Evolutionary conservation across 139 green algal species (phyloP).

Genomic region (Tetraselmis chui): DNA sequence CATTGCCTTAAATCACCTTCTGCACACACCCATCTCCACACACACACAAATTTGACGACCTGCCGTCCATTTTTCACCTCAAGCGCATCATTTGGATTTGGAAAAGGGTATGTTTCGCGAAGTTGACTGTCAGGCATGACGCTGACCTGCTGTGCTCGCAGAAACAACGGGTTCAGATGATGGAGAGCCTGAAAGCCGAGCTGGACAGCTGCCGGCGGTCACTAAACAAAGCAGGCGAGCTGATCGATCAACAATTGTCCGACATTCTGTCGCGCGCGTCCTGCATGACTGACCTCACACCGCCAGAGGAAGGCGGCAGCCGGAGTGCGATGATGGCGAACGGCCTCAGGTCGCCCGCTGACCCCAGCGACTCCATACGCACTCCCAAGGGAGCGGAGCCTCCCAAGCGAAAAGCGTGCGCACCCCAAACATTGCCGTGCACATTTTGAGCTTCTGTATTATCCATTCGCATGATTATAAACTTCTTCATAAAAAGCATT

Average conservation of each 20-base stretch:
- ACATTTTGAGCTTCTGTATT: too few relatives aligned
- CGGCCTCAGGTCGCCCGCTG: neutral
- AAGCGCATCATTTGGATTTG: too few relatives aligned
- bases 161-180: neutral
- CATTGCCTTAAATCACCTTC: too few relatives aligned
- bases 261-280: neutral
- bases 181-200: neutral
- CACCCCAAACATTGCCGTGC: too few relatives aligned
- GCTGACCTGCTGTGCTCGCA: neutral
- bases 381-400: neutral
- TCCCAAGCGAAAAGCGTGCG: neutral
- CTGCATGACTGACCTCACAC: neutral
- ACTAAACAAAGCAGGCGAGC: neutral
- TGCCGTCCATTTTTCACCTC: too few relatives aligned
- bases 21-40: too few relatives aligned
- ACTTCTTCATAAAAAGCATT: too few relatives aligned
- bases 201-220: neutral
- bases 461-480: too few relatives aligned
- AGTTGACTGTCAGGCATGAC: neutral
- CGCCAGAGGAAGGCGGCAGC: neutral
- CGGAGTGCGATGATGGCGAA: neutral
- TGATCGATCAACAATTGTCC: neutral
- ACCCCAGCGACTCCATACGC: neutral
- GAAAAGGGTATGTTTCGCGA: too few relatives aligned
- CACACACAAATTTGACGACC: too few relatives aligned